Base-by-base conservation (phyloP, 2,329 filamentous ascomycete species). In the Blastomyces parvus region DNA sequence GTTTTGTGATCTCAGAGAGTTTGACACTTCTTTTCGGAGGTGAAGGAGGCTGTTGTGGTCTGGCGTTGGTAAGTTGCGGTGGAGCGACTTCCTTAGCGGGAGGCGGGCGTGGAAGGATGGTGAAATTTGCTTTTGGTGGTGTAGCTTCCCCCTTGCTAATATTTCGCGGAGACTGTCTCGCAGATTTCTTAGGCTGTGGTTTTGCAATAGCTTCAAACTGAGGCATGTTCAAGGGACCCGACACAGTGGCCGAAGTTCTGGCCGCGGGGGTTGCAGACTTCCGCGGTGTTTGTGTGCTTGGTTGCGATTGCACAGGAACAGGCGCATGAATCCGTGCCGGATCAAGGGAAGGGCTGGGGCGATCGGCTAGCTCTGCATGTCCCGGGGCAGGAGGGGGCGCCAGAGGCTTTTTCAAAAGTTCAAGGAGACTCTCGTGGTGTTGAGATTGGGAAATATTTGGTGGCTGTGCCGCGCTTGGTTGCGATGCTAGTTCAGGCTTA, bases 321-420 rank as follows among this genome's bases (percentile, higher is more conserved):
- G 57, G 27, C n/a, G n/a, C 40, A 25, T 27, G 57, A 59, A 46
- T n/a, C 4, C 50, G 40, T 30, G 60, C 30, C 5, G 52, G 27
- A 4, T 40, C 62, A 27, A 62, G 66, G 6, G 73, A 72, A 17
- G 77, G 74, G 1, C 71, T 73, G n/a, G 78, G 74, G 22, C 77
- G 75, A 22, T 76, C 79, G 46, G 79, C 76, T 22, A 82, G 67
- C 66, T 82, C 80, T 9, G 72, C 79, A 44, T 77, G 78, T n/a
- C 69, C 73, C 55, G 70, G 69, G n/a, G 62, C 62, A 59, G 66
- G 65, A 38, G n/a, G 68, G 46, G n/a, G 65, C 42, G 62, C 42
- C 40, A 57, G 59, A 8, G 33, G 38, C 1, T 68, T 71, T 61
- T 72, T 73, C 42, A 78, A 66, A 50, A 77, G 67, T 64, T 68